Percentiles rank a stretch among this genome's conserved stretches.
These are phyloP conservation scores for Leccinum aurantiacum DNA, from an alignment of 768 basidiomycete genomes.

Conservation along the genomic window DNA sequence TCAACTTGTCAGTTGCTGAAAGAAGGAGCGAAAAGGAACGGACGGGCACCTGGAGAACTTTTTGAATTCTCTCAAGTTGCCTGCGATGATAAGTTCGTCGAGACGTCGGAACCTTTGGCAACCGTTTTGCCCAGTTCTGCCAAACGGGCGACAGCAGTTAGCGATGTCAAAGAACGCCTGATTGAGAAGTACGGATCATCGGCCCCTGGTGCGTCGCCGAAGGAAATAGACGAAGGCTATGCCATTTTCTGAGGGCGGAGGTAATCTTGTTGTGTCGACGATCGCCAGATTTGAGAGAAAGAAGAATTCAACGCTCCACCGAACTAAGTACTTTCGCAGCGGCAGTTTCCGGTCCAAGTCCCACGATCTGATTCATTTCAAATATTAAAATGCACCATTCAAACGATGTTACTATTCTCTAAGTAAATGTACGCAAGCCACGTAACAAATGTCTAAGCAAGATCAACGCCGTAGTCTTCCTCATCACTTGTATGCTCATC, in stretches of 20 bases:
- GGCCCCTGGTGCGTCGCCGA: slow-evolving; percentile 33
- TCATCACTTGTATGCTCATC: too few relatives aligned
- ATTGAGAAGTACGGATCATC: slow-evolving; percentile 10
- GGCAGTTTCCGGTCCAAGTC: too few relatives aligned
- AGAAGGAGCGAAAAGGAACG: neutral
- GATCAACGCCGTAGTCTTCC: too few relatives aligned
- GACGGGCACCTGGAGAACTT: slow-evolving; percentile 70
- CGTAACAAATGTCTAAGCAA: too few relatives aligned
- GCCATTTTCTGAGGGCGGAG: slow-evolving; percentile 95
- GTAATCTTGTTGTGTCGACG: slow-evolving; percentile 92
- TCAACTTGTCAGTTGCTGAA: neutral
- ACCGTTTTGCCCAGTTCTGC: slow-evolving; percentile 46
- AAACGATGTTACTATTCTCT: too few relatives aligned
- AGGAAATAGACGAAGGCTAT: slow-evolving; percentile 56
- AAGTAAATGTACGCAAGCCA: too few relatives aligned
- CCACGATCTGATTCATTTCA: too few relatives aligned
- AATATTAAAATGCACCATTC: too few relatives aligned
- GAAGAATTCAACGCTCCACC: slow-evolving; percentile 27
- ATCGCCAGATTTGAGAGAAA: slow-evolving; percentile 90
- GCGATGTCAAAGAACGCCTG: slow-evolving; percentile 34
- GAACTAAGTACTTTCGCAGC: too few relatives aligned
- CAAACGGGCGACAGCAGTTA: slow-evolving; percentile 84
- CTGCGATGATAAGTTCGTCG: slow-evolving; percentile 70
- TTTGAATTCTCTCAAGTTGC: slow-evolving; percentile 75
- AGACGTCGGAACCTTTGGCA: slow-evolving; percentile 68